Base-by-base conservation (phyloP, 495 filamentous ascomycete genomes). In the Penicillium manginii region DNA sequence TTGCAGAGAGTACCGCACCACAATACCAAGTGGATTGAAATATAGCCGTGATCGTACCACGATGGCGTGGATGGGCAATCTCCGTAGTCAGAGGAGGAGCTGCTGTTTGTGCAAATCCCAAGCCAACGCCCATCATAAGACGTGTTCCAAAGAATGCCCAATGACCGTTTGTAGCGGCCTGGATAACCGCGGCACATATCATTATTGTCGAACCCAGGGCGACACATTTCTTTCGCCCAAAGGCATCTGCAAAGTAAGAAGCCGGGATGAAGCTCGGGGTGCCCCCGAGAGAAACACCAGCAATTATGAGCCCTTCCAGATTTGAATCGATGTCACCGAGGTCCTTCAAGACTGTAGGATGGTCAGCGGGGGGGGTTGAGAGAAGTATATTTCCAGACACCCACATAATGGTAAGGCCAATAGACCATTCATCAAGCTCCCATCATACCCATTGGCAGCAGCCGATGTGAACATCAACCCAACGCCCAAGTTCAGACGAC, bases 1-100 rank as follows among this genome's bases (percentile, higher is more conserved):
- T 33, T 2, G 53, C 53, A n/a, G 53, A 40, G 6, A 55, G 18
- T 6, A 55, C 10, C 26, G 26, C 17, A n/a, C 53, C 53, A 35
- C 45, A 31, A 4, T 23, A 55, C 10, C 42, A 31, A 19, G 39
- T 26, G 11, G 35, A 21, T 14, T 43, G 23, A 14, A 26, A 22
- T 14, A 54, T 42, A 6, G 35, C 52, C 15, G 29, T 42, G 19
- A 45, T 45, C 4, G 23, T 23, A 21, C 35, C 33, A n/a, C 52
- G 52, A 31, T 54, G 52, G 14, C 35, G 35, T 3, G 35, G 35
- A 37, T 37, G 35, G 4, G 35, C 35, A 37, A 37, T 37, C 35
- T 37, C 35, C 12, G 35, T 37, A n/a, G 35, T 37, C 1, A 37
- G 15, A 14, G 35, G 35, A 37, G 35, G 35, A 37, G 35, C 35